Evolutionary conservation across 495 filamentous ascomycete species (phyloP).

Genomic region (Aspergillus olivimuriae): DNA sequence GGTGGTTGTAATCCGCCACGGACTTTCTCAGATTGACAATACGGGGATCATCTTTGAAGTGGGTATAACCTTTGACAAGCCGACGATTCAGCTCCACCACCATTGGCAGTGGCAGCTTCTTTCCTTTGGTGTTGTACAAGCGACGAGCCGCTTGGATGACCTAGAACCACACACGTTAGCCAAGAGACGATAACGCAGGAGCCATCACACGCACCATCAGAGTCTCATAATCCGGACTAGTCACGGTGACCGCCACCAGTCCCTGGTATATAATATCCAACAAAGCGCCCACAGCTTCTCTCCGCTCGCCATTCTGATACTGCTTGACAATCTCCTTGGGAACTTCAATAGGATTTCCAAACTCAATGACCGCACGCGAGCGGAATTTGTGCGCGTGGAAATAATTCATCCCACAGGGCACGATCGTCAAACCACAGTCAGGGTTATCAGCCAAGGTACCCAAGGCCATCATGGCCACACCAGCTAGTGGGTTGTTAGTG

Average conservation of each 20-base stretch:
- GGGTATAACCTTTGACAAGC: constrained; percentile 83
- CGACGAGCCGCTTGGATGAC: constrained; percentile 89
- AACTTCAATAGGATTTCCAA: constrained; percentile 81
- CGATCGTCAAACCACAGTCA: constrained; percentile 88
- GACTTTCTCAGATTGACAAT: constrained; percentile 72
- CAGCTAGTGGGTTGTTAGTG: constrained; percentile 47
- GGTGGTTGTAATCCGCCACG: constrained; percentile 81
- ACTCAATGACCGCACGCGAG: constrained; percentile 93
- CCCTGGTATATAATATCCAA: constrained; percentile 81
- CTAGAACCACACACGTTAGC: constrained; percentile 37
- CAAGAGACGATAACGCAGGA: not conserved
- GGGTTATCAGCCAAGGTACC: constrained; percentile 85
- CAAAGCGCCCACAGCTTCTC: constrained; percentile 75
- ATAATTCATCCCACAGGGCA: constrained; percentile 99
- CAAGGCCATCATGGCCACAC: constrained; percentile 96
- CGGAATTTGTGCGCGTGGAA: constrained; percentile 99
- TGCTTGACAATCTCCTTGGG: constrained; percentile 74
- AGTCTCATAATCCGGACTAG: constrained; percentile 92
- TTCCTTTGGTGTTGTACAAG: constrained; percentile 88
- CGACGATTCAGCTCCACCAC: constrained; percentile 95
- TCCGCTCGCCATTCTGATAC: constrained; percentile 73
- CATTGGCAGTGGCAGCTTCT: constrained; percentile 88
- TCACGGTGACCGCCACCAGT: constrained; percentile 85
- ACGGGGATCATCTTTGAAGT: constrained; percentile 86
- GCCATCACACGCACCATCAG: constrained; percentile 62